These are phyloP conservation scores for Boletus coccyginus DNA, from an alignment of 768 basidiomycete species.

Conservation along the genomic window DNA sequence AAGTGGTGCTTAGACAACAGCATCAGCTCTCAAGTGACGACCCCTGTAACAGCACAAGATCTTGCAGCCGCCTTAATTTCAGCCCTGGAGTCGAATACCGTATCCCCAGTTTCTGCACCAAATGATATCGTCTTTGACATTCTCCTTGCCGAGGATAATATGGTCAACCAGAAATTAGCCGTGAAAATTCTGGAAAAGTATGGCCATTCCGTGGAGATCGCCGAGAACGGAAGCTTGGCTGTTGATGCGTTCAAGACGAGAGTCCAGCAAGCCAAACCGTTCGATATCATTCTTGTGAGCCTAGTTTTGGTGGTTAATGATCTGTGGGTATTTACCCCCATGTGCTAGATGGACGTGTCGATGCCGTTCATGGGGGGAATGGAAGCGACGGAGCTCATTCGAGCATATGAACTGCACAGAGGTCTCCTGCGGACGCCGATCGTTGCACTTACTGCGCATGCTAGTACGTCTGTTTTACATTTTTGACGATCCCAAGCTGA, in stretches of 20 bases:
- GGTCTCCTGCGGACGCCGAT: slow-evolving; percentile 79
- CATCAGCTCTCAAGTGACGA: slow-evolving; percentile 92
- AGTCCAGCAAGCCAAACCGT: slow-evolving; percentile 66
- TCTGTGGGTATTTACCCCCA: slow-evolving; percentile 1
- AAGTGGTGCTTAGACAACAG: slow-evolving; percentile 98
- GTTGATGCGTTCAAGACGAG: slow-evolving; percentile 88
- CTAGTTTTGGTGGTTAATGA: neutral
- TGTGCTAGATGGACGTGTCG: slow-evolving; percentile 87
- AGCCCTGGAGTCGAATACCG: slow-evolving; percentile 92
- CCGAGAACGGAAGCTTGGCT: slow-evolving; percentile 93
- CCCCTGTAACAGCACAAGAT: slow-evolving; percentile 84
- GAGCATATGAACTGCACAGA: slow-evolving; percentile 75
- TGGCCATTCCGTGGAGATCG: slow-evolving; percentile 93
- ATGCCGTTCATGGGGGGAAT: slow-evolving; percentile 99
- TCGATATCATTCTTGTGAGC: slow-evolving; percentile 89
- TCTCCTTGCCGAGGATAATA: slow-evolving; percentile 93
- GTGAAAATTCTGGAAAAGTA: slow-evolving; percentile 96
- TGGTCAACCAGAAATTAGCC: slow-evolving; percentile 94
- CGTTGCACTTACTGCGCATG: slow-evolving; percentile 95
- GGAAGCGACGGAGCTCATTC: slow-evolving; percentile 93
- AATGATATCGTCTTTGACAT: slow-evolving; percentile 90
- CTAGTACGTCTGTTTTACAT: slow-evolving; percentile 57
- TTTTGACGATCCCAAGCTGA: slow-evolving; percentile 7
- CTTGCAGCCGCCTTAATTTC: slow-evolving; percentile 90
- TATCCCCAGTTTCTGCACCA: slow-evolving; percentile 80